A percentile compares a stretch with the other conserved stretches of the same genome.
phyloP scores from a whole-genome alignment of 2,329 filamentous ascomycete genomes.

The Sporothrix variecibatus region DNA sequence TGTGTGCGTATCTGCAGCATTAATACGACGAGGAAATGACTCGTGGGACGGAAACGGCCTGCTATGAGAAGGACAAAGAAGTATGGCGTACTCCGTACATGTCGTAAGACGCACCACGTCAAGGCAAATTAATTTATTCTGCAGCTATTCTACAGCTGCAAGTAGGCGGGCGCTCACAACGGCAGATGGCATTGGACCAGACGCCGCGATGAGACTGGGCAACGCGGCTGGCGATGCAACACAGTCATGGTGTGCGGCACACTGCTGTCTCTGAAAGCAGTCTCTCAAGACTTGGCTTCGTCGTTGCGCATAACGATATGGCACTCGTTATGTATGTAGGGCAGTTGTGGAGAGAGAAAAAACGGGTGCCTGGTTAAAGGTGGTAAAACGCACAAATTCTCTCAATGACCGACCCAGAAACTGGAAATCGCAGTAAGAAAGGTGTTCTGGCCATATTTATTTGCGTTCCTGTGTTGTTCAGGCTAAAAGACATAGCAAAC shows the following conservation, averaged over 20 bases:
- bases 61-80: neutral
- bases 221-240: neutral
- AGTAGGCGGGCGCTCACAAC: neutral
- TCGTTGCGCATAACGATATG: neutral
- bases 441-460: conserved; percentile 2
- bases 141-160: too few species aligned
- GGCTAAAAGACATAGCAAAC: neutral
- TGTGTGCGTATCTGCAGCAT: neutral
- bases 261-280: neutral
- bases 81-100: too few species aligned
- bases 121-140: neutral
- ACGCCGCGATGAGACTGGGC: neutral
- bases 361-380: conserved; percentile 20
- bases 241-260: neutral
- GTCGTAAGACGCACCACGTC: neutral
- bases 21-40: neutral
- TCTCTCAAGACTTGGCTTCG: neutral
- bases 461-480: neutral
- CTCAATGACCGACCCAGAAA: conserved; percentile 6
- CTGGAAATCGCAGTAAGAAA: neutral
- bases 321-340: neutral
- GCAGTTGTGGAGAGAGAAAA: neutral
- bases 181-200: conserved; percentile 1
- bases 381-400: neutral
- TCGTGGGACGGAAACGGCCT: neutral